Evolutionary conservation across 352 stramenopile species (phyloP).

Genomic region (Phytophthora citrophthora): DNA sequence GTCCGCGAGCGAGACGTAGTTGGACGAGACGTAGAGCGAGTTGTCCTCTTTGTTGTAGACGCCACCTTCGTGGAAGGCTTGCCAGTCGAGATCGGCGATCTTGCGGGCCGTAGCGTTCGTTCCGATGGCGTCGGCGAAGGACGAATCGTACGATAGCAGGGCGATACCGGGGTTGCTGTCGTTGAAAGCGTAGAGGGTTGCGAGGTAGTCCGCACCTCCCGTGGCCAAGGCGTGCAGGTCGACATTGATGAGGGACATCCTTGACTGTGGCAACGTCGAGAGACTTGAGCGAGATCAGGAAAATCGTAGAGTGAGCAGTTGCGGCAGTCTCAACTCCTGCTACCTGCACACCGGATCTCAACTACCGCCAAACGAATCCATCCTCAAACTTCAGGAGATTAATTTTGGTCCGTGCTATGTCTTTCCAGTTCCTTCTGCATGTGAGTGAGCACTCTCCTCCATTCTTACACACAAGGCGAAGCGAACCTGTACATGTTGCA

Average conservation of each 20-base stretch:
- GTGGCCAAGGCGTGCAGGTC: conserved; percentile 27
- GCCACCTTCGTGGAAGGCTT: conserved; percentile 26
- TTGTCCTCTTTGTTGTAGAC: conserved; percentile 34
- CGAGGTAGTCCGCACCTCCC: conserved; percentile 21
- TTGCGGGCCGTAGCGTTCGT: conserved; percentile 6
- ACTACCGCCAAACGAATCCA: background rate
- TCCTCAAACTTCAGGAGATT: too few species aligned
- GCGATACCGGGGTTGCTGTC: conserved; percentile 14
- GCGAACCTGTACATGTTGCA: too few species aligned
- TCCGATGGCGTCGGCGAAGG: conserved; percentile 14
- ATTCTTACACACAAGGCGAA: too few species aligned
- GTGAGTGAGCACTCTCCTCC: too few species aligned
- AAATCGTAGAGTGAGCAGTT: conserved; percentile 2
- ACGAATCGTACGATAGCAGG: conserved; percentile 22
- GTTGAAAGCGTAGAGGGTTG: conserved; percentile 22
- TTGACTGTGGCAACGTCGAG: background rate
- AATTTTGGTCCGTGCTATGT: too few species aligned
- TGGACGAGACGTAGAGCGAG: conserved; percentile 27
- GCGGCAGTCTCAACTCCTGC: background rate
- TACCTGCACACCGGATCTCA: background rate
- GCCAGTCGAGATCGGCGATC: conserved; percentile 18
- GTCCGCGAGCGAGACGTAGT: conserved; percentile 15
- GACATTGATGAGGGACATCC: conserved; percentile 22
- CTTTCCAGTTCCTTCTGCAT: too few species aligned
- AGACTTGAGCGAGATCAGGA: conserved; percentile 2